A percentile compares a stretch with the other conserved stretches of the same genome.
phyloP scores from a whole-genome alignment of 2,329 filamentous ascomycete genomes.

The Lachnellula subtilissima region DNA sequence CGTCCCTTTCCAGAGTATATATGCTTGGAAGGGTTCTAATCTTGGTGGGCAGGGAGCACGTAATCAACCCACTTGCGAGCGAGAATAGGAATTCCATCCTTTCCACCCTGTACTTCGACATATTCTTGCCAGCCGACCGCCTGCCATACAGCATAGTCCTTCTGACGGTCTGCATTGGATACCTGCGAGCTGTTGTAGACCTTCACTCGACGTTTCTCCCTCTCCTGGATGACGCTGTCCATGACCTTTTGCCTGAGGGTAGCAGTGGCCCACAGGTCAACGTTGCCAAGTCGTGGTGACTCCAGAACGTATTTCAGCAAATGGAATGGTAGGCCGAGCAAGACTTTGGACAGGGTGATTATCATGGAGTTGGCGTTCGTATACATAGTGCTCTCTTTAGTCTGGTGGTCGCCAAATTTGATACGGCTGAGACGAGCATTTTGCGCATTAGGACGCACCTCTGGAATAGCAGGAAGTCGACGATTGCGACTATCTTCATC shows the following conservation, averaged over 20 bases:
- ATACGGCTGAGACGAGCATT: conserved; percentile 58
- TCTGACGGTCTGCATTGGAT: conserved; percentile 25
- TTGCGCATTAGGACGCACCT: conserved; percentile 26
- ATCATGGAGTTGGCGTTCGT: conserved; percentile 29
- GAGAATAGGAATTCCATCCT: conserved; percentile 22
- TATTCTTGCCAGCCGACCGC: conserved; percentile 32
- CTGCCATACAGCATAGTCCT: conserved; percentile 28
- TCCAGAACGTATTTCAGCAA: conserved; percentile 63
- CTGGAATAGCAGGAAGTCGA: conserved; percentile 37
- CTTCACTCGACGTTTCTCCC: conserved; percentile 48
- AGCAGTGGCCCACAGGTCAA: conserved; percentile 45
- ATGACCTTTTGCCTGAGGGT: conserved; percentile 46
- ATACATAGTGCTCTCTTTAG: conserved; percentile 34
- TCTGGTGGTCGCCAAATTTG: conserved; percentile 61
- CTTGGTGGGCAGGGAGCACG: conserved; percentile 8
- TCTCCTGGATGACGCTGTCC: conserved; percentile 48
- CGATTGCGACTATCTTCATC: conserved; percentile 43
- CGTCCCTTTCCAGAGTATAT: neutral
- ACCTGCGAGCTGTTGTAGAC: conserved; percentile 19
- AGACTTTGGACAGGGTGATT: conserved; percentile 56
- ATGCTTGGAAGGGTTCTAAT: neutral
- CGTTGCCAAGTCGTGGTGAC: conserved; percentile 49
- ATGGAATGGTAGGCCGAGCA: conserved; percentile 66
- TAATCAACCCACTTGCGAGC: conserved; percentile 27
- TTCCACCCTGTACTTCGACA: conserved; percentile 19